Conservation (phyloP, 2,329 filamentous ascomycete genomes). For the Microsporum canis region DNA sequence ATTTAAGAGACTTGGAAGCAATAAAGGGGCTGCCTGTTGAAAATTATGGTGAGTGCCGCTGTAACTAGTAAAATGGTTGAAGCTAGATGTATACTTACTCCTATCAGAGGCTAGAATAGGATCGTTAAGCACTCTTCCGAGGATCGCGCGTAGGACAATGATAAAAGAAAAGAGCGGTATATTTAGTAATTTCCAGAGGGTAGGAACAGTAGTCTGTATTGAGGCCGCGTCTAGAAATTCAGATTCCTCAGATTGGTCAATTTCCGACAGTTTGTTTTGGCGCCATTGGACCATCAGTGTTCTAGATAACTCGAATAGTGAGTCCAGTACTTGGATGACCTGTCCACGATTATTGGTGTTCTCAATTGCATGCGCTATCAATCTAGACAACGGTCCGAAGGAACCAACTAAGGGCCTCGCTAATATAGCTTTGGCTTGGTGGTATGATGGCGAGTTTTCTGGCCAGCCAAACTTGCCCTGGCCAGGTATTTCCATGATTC, state of each 20-base stretch:
- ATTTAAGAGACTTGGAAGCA: constrained; percentile 59
- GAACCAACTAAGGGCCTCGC: constrained; percentile 48
- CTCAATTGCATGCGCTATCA: constrained; percentile 53
- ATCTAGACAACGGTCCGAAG: constrained; percentile 51
- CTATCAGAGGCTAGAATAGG: constrained; percentile 42
- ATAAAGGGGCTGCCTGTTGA: constrained; percentile 48
- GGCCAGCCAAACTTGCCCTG: constrained; percentile 54
- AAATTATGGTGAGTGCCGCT: constrained; percentile 8
- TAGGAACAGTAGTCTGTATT: constrained; percentile 53
- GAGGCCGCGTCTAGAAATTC: constrained; percentile 55
- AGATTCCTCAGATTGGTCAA: constrained; percentile 58
- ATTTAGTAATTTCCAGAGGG: constrained; percentile 63
- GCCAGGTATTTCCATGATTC: constrained; percentile 46
- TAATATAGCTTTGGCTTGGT: constrained; percentile 45
- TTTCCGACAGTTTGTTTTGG: constrained; percentile 58
- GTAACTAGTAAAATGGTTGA: constrained; percentile 2
- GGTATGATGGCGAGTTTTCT: constrained; percentile 45
- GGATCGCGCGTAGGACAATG: constrained; percentile 60
- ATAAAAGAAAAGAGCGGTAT: constrained; percentile 65
- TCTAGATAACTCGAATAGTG: constrained; percentile 55
- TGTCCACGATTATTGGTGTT: constrained; percentile 39
- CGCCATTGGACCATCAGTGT: constrained; percentile 62
- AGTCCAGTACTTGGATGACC: constrained; percentile 41
- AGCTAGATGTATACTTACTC: constrained; percentile 27
- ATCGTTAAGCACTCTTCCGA: constrained; percentile 54